phyloP scores from a whole-genome alignment of 768 basidiomycete genomes.

The Mycena kentingensis region DNA sequence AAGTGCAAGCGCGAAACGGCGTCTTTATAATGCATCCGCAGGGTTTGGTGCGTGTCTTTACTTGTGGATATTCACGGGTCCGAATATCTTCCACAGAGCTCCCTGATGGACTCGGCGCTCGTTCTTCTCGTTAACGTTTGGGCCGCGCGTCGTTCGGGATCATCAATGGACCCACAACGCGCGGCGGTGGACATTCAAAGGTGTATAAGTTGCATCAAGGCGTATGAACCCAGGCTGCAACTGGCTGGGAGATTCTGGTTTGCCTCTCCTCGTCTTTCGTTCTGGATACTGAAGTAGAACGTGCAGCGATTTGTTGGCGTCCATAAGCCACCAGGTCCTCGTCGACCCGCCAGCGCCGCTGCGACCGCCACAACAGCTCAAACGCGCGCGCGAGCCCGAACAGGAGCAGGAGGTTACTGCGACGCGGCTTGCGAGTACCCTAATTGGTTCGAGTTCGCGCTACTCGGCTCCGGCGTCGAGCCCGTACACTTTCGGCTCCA shows the following conservation, averaged over 20 bases:
- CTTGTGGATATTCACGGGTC: background rate
- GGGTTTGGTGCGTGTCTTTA: background rate
- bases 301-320: too few species aligned
- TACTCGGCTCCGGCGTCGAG: too few species aligned
- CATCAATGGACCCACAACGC: background rate
- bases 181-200: background rate
- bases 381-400: too few species aligned
- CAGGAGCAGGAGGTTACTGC: too few species aligned
- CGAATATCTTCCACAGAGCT: background rate
- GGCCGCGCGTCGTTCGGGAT: background rate
- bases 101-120: background rate
- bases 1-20: background rate
- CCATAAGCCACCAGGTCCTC: too few species aligned
- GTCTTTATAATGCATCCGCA: background rate
- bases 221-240: background rate
- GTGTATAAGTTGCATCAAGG: background rate
- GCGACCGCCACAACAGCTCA: too few species aligned
- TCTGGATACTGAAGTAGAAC: too few species aligned
- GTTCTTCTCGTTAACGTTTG: background rate
- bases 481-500: too few species aligned
- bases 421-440: too few species aligned
- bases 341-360: too few species aligned
- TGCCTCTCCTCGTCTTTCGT: too few species aligned
- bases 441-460: too few species aligned
- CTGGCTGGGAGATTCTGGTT: background rate